Conservation (phyloP, 1,284 basidiomycete genomes). For the Pseudozyma sp. region DNA sequence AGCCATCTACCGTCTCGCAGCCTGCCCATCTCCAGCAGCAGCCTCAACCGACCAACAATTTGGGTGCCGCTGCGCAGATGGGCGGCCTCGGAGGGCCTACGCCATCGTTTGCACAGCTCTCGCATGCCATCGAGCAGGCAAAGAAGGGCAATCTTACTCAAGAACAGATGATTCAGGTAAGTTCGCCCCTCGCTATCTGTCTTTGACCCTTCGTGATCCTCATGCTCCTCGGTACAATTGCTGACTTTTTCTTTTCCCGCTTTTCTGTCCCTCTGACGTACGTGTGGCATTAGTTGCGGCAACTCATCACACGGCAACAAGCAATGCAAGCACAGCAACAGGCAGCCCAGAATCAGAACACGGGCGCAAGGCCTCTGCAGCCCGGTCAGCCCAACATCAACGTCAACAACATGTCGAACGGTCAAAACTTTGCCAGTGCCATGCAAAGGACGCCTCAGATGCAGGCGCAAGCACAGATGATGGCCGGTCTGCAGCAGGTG, state of each 20-base stretch:
- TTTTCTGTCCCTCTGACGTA: not conserved
- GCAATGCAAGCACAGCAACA: slow-evolving; percentile 57
- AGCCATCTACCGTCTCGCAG: slow-evolving; percentile 26
- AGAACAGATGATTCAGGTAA: slow-evolving; percentile 51
- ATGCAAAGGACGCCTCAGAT: slow-evolving; percentile 53
- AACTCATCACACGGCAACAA: slow-evolving; percentile 50
- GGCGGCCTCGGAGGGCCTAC: slow-evolving; percentile 24
- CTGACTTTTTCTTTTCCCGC: slow-evolving; percentile 5
- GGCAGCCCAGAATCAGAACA: slow-evolving; percentile 45
- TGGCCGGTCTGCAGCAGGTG: slow-evolving; percentile 48
- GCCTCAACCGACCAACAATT: slow-evolving; percentile 23
- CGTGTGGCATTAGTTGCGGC: slow-evolving; percentile 26
- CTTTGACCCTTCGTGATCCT: not conserved
- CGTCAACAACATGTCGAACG: slow-evolving; percentile 18
- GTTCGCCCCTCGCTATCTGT: not conserved
- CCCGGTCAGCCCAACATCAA: slow-evolving; percentile 46
- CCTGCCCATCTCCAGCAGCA: slow-evolving; percentile 41
- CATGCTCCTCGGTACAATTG: not conserved
- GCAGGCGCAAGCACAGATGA: slow-evolving; percentile 55
- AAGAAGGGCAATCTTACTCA: slow-evolving; percentile 53
- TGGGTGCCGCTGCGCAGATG: slow-evolving; percentile 22
- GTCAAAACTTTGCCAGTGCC: slow-evolving; percentile 49
- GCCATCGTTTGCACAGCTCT: slow-evolving; percentile 46
- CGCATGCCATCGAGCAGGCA: slow-evolving; percentile 50
- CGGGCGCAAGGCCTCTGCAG: slow-evolving; percentile 39